Percentiles rank a stretch among this genome's conserved stretches.
These are phyloP conservation scores for Aspergillus bridgeri DNA, from an alignment of 495 filamentous ascomycete species.

Conservation along the genomic window DNA sequence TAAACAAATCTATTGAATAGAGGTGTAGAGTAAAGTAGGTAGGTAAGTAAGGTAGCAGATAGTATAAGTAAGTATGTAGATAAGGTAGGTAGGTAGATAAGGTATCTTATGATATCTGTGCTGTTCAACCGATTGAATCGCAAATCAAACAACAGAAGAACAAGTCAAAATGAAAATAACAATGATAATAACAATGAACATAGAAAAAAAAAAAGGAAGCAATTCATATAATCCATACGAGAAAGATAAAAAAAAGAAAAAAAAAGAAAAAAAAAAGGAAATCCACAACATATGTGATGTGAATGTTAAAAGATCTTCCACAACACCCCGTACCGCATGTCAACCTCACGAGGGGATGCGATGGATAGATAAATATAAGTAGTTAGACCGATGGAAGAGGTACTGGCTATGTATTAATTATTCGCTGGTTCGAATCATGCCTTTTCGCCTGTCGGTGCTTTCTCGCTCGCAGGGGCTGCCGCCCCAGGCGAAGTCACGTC, in stretches of 20 bases:
- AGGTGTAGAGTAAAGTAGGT: not conserved
- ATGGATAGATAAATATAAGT: too few relatives aligned
- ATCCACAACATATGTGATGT: not conserved
- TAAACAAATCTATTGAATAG: not conserved
- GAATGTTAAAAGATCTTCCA: too few relatives aligned
- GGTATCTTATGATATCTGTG: not conserved
- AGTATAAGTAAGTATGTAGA: too few relatives aligned
- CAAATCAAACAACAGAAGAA: not conserved
- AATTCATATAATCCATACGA: not conserved
- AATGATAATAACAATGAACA: not conserved
- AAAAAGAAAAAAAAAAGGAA: not conserved
- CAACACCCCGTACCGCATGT: too few relatives aligned
- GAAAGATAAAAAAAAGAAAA: not conserved
- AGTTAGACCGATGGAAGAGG: too few relatives aligned
- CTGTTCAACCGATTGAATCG: not conserved
- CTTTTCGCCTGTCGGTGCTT: not conserved
- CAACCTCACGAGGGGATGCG: too few relatives aligned
- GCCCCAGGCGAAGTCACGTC: slow-evolving; percentile 30
- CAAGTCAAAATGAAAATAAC: too few relatives aligned
- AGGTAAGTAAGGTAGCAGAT: not conserved
- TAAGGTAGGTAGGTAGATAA: not conserved
- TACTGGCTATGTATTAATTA: too few relatives aligned
- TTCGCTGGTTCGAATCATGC: too few relatives aligned
- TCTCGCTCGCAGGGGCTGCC: slow-evolving; percentile 18
- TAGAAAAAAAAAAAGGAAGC: not conserved